These are phyloP conservation scores for Aquilaria yunnanensis DNA, from an alignment of 345 rosid species.

Conservation along the genomic window DNA sequence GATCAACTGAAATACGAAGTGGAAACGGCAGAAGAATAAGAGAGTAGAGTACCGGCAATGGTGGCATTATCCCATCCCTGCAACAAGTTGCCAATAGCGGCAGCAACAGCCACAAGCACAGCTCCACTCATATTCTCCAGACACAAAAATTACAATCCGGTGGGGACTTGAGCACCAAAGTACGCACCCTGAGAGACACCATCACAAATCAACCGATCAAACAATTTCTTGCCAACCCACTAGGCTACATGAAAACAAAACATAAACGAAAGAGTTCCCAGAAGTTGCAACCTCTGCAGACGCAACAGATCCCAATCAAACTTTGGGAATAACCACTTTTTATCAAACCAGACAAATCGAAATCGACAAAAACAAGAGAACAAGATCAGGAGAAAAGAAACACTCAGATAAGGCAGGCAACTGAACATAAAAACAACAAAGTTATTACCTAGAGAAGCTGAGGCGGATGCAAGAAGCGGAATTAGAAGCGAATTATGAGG, in stretches of 20 bases:
- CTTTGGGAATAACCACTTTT: conserved; percentile 9
- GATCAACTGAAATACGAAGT: not conserved
- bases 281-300: conserved; percentile 1
- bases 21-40: not conserved
- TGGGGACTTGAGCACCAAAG: conserved; percentile 14
- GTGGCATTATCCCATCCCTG: conserved; percentile 99
- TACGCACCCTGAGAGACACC: conserved; percentile 23
- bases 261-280: conserved; percentile 6
- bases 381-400: conserved; percentile 6
- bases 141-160: conserved; percentile 18
- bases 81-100: conserved; percentile 87
- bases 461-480: conserved; percentile 17
- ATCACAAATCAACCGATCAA: conserved; percentile 21
- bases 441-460: conserved; percentile 25
- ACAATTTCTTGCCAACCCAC: conserved; percentile 2
- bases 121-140: conserved; percentile 64
- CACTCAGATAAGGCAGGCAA: conserved; percentile 34
- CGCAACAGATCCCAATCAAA: conserved; percentile 16
- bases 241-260: conserved; percentile 9
- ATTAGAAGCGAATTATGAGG: conserved; percentile 15
- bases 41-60: conserved; percentile 66
- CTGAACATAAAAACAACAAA: conserved; percentile 16
- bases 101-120: conserved; percentile 82
- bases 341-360: conserved; percentile 8
- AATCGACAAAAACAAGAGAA: not conserved